These are phyloP conservation scores for Trifolium subterraneum DNA, from an alignment of 306 rosid genomes.

Conservation along the genomic window DNA sequence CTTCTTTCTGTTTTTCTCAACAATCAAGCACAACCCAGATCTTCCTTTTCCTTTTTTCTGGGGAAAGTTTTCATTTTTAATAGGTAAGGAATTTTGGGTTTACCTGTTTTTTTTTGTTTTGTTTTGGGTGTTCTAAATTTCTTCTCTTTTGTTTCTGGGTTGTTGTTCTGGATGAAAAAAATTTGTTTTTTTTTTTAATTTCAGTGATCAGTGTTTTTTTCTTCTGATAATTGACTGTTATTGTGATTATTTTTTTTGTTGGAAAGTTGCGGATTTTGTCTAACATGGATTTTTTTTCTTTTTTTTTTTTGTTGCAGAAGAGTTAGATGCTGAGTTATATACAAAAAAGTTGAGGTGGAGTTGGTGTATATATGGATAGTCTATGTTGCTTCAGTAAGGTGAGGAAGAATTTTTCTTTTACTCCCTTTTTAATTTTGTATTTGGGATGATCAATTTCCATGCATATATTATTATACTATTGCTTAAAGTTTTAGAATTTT, in stretches of 20 bases:
- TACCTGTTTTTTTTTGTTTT: neutral
- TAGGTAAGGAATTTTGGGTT: neutral
- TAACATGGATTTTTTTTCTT: conserved; percentile 32
- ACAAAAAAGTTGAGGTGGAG: conserved; percentile 56
- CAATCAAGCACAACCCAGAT: neutral
- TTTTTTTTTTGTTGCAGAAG: conserved; percentile 36
- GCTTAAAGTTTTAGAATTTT: conserved; percentile 3
- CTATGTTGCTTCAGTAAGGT: conserved; percentile 86
- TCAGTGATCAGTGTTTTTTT: conserved; percentile 41
- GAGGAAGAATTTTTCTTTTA: conserved; percentile 28
- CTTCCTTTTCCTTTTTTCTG: neutral
- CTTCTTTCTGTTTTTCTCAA: neutral
- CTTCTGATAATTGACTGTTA: conserved; percentile 32
- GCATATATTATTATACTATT: neutral
- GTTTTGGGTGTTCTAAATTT: too few relatives aligned
- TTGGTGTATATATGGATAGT: conserved; percentile 74
- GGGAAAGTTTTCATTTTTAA: neutral
- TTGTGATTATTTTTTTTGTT: neutral
- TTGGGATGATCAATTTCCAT: conserved; percentile 29
- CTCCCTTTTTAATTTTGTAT: conserved; percentile 19
- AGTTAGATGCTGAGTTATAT: conserved; percentile 65
- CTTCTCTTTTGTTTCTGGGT: neutral
- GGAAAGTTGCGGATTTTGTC: conserved; percentile 22
- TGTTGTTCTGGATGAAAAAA: conserved; percentile 25
- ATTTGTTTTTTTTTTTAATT: conserved; percentile 20